phyloP scores from a whole-genome alignment of 306 rosid species.

The Fagus crenata region DNA sequence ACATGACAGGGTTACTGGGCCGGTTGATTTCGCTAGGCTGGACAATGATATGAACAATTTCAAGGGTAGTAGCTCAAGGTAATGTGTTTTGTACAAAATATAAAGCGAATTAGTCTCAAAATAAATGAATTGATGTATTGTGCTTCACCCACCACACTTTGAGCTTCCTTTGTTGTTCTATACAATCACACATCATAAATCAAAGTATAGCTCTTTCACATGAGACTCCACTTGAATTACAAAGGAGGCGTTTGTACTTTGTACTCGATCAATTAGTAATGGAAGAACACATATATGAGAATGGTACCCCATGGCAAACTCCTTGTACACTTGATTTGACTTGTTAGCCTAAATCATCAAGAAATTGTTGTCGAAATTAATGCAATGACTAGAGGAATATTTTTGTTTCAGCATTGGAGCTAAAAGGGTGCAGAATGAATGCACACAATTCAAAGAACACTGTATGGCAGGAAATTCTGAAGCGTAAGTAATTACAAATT shows the following conservation, averaged over 20 bases:
- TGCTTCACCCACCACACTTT: no score
- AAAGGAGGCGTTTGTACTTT: background rate
- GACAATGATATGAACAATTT: slow-evolving; percentile 73
- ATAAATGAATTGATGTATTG: background rate
- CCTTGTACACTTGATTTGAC: no score
- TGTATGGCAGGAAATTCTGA: slow-evolving; percentile 62
- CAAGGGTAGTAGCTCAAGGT: slow-evolving; percentile 84
- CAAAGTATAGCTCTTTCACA: background rate
- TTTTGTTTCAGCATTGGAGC: slow-evolving; percentile 68
- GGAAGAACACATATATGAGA: background rate
- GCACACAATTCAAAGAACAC: slow-evolving; percentile 54
- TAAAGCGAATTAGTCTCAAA: no score
- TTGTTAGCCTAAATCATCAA: background rate
- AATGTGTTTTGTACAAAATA: slow-evolving; percentile 1
- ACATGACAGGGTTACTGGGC: slow-evolving; percentile 42
- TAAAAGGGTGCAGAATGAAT: slow-evolving; percentile 62
- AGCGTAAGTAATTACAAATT: slow-evolving; percentile 39
- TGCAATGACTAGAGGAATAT: background rate
- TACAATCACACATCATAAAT: background rate
- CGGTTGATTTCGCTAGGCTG: slow-evolving; percentile 50
- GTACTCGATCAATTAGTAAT: background rate
- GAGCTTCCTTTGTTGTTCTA: no score
- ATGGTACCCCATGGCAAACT: no score
- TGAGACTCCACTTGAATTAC: background rate
- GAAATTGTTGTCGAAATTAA: background rate